Conservation (phyloP, 495 filamentous ascomycete genomes). For the Aspergillus sclerotiicarbonarius region DNA sequence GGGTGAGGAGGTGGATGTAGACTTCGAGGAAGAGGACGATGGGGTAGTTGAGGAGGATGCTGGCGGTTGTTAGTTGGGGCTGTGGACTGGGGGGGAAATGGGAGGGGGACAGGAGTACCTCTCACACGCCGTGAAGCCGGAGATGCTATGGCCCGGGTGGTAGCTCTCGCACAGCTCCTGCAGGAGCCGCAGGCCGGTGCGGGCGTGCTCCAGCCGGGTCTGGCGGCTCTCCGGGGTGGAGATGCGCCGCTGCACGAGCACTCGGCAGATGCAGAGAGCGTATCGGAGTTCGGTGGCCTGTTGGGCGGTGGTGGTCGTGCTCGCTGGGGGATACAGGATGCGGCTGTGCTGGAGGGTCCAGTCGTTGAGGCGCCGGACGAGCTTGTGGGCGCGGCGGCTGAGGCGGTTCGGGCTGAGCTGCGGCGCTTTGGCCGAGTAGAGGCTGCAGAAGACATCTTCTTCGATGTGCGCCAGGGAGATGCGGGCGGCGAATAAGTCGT, state of each 20-base stretch:
- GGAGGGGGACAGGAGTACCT: not conserved
- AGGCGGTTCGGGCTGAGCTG: not conserved
- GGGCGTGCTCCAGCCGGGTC: not conserved
- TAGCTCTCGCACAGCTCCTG: not conserved
- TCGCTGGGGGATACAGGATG: not conserved
- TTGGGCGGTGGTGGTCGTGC: not conserved
- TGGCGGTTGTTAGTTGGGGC: not conserved
- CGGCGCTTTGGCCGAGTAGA: not conserved
- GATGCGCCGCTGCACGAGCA: not conserved
- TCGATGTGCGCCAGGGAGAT: not conserved
- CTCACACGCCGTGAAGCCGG: not conserved
- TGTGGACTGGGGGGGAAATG: not conserved
- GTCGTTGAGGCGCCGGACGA: not conserved
- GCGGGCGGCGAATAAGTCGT: not conserved
- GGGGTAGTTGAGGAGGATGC: not conserved
- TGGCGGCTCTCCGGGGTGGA: not conserved
- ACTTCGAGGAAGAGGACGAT: not conserved
- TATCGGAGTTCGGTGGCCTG: not conserved
- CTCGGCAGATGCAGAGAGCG: not conserved
- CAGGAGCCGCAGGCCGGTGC: not conserved
- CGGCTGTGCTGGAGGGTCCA: not conserved
- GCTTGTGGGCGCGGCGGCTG: not conserved
- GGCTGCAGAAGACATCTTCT: not conserved
- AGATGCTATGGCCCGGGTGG: not conserved
- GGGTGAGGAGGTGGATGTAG: not conserved